Conservation (phyloP, 768 basidiomycete genomes). For the Cystofilobasidium macerans region DNA sequence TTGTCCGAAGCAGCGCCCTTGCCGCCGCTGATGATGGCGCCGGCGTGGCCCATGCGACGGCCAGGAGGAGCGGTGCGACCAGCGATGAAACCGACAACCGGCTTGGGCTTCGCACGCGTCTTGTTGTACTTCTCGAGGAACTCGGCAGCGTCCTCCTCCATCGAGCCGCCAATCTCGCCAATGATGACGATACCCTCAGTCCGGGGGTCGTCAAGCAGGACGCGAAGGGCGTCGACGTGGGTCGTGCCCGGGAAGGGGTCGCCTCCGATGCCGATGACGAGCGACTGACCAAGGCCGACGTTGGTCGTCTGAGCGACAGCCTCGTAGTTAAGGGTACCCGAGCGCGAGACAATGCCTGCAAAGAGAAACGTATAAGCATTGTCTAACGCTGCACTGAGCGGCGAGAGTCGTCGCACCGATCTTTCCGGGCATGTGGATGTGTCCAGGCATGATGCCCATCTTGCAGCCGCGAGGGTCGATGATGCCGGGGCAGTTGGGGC, state of each 20-base stretch:
- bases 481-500: conserved; percentile 93
- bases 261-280: conserved; percentile 95
- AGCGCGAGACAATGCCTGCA: conserved; percentile 82
- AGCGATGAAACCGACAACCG: conserved; percentile 95
- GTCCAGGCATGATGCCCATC: conserved; percentile 94
- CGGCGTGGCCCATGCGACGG: conserved; percentile 62
- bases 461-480: conserved; percentile 97
- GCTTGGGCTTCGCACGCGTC: conserved; percentile 73
- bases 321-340: conserved; percentile 94
- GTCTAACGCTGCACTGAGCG: neutral
- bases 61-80: conserved; percentile 96
- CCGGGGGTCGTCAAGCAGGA: conserved; percentile 86
- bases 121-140: conserved; percentile 90
- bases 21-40: conserved; percentile 90
- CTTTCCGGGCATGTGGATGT: conserved; percentile 91
- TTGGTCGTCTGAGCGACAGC: conserved; percentile 92
- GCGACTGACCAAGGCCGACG: conserved; percentile 88
- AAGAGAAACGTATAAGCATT: neutral
- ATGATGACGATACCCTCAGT: conserved; percentile 97
- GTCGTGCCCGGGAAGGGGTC: conserved; percentile 53
- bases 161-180: conserved; percentile 96
- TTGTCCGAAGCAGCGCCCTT: conserved; percentile 96
- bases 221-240: conserved; percentile 88
- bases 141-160: conserved; percentile 99
- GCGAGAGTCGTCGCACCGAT: conserved; percentile 54